Evolutionary conservation across 140 eudicot genomes (phyloP), one percentile per base, ranked within the genome.

Genomic region (Ambrosia hybrid): DNA sequence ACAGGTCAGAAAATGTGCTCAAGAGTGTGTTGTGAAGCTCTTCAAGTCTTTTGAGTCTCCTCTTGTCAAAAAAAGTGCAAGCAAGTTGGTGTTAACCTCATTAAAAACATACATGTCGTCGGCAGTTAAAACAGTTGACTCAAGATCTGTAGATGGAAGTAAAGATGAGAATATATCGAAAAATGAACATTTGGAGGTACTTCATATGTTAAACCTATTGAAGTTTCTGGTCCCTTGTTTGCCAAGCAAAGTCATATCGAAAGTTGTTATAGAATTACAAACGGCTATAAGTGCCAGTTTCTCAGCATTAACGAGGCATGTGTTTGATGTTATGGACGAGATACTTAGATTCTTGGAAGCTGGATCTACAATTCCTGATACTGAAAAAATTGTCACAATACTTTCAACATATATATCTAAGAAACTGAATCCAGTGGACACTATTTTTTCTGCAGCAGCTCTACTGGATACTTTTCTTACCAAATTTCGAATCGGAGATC

Each of bases 1-100:
- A 68, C 89, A 94, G 99, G 99, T 94, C 37, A 85, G 99, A 75
- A 94, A 90, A 84, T 90, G 97, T 75, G 96, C 96, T 52, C 90
- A 84, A 83, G 99, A 87, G 58, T 88, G 91, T 83, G 79, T 94
- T 13, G 75, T 90, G 82, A 84, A 82, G 63, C 82, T 85, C 73
- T 82, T 86, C 59, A 94, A 90, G 84, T 78, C 80, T 33, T 82
- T 90, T 41, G 75, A 84, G 48, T 84, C 86, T 49, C 51, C 78
- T 34, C 17, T 34, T 53, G 83, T 81, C 9, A 79, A 16, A 68
- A 81, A 83, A 66, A 87, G 74, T 73, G 91, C 99, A 9, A 87
- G 97, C 84, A 86, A 88, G 77, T 69, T 73, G 71, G 78, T 94
- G 11, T 84, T 84, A 70, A 73, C 83, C 45, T 75, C 80, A 73